A percentile compares a stretch with the other conserved stretches of the same genome.
These are phyloP conservation scores for Andrographis paniculata DNA, from an alignment of 305 asterid species.

Conservation along the genomic window DNA sequence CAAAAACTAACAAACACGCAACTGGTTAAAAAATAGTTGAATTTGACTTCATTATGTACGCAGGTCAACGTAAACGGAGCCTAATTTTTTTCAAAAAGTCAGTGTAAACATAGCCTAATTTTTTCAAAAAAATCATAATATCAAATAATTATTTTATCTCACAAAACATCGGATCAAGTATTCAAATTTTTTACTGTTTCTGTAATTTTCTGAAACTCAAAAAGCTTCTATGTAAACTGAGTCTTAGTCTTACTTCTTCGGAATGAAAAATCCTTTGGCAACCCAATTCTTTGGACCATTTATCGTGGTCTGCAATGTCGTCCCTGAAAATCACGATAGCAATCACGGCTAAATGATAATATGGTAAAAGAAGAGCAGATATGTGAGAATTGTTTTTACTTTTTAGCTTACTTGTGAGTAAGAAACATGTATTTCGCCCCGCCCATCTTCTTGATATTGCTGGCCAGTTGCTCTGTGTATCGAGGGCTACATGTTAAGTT, in stretches of 20 bases:
- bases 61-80: too few species aligned
- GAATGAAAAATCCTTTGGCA: conserved; percentile 50
- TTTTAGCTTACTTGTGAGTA: conserved; percentile 47
- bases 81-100: too few species aligned
- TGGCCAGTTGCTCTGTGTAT: conserved; percentile 39
- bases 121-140: too few species aligned
- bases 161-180: too few species aligned
- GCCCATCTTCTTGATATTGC: conserved; percentile 49
- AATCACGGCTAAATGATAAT: conserved; percentile 9
- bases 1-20: too few species aligned
- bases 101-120: too few species aligned
- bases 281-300: conserved; percentile 59
- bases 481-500: conserved; percentile 46
- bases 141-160: too few species aligned
- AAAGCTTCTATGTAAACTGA: too few species aligned
- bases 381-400: background rate
- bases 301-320: conserved; percentile 65
- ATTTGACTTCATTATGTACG: too few species aligned
- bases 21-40: too few species aligned
- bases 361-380: conserved; percentile 9
- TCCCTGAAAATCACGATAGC: conserved; percentile 34
- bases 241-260: conserved; percentile 29
- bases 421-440: conserved; percentile 74
- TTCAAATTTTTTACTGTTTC: too few species aligned
- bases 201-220: too few species aligned